Conservation (phyloP, 139 green algal genomes). For the Chara braunii region DNA sequence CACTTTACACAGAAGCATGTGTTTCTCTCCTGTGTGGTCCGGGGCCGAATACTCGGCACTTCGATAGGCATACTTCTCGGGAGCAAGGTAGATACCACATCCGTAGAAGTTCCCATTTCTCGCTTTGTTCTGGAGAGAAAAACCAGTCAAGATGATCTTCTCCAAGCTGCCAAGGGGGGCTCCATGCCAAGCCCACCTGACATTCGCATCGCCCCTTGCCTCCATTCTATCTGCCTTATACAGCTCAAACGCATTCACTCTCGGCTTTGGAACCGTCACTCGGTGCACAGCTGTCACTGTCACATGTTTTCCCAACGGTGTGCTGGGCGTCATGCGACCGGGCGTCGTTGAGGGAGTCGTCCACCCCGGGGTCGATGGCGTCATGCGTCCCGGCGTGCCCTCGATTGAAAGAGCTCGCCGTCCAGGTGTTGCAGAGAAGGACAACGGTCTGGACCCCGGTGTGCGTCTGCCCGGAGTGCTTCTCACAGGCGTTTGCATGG, state of each 20-base stretch:
- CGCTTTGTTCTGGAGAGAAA: background rate
- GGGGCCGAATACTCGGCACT: constrained; percentile 30
- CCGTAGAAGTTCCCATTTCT: constrained; percentile 30
- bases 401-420: no score
- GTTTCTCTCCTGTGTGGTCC: constrained; percentile 19
- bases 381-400: no score
- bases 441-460: no score
- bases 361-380: no score
- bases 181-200: constrained; percentile 23
- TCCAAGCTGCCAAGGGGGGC: constrained; percentile 6
- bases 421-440: no score
- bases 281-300: background rate
- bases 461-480: no score
- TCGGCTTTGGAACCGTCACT: background rate
- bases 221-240: background rate
- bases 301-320: background rate
- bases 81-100: constrained; percentile 27
- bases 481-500: no score
- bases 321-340: no score
- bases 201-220: constrained; percentile 20
- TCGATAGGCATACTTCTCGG: constrained; percentile 21
- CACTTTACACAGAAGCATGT: constrained; percentile 30
- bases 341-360: no score
- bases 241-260: background rate
- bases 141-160: constrained; percentile 10